A percentile compares a stretch with the other conserved stretches of the same genome.
These are phyloP conservation scores for Clonostachys byssicola DNA, from an alignment of 2,329 filamentous ascomycete species.

Conservation along the genomic window DNA sequence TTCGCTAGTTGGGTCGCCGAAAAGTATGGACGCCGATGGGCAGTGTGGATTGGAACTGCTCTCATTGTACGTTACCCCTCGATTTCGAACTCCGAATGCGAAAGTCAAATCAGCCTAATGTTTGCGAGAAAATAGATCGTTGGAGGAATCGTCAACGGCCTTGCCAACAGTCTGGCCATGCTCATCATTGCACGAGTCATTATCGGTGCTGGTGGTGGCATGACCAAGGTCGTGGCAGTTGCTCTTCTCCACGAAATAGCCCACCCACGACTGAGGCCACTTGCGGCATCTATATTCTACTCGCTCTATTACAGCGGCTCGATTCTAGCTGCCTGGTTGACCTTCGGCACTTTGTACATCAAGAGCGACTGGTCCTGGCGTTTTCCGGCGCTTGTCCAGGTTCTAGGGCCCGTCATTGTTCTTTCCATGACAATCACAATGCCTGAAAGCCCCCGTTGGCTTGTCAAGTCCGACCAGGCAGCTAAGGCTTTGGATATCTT, in stretches of 20 bases:
- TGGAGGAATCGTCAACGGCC: too few species aligned
- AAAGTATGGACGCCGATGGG: too few species aligned
- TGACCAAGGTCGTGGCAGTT: too few species aligned
- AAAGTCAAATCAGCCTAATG: too few species aligned
- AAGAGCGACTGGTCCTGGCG: slow-evolving; percentile 40
- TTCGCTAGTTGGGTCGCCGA: too few species aligned
- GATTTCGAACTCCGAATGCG: too few species aligned
- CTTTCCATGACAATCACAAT: slow-evolving; percentile 45
- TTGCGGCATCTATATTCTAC: slow-evolving; percentile 64
- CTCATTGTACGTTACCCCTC: too few species aligned
- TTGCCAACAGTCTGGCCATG: too few species aligned
- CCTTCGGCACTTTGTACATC: slow-evolving; percentile 27
- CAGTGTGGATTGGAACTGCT: too few species aligned
- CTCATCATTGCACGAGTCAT: slow-evolving; percentile 31
- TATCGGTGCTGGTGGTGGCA: too few species aligned
- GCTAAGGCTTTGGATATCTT: slow-evolving; percentile 43
- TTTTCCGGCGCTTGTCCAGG: slow-evolving; percentile 49
- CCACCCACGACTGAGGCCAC: slow-evolving; percentile 52
- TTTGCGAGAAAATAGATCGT: too few species aligned
- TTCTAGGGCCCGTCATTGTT: slow-evolving; percentile 32
- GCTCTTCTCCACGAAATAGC: too few species aligned
- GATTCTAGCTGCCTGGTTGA: slow-evolving; percentile 51
- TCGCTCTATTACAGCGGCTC: slow-evolving; percentile 61
- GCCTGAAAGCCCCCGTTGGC: slow-evolving; percentile 60
- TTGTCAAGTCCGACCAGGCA: slow-evolving; percentile 48